Base-by-base conservation (phyloP, 805 yeast genomes). In the Yarrowia sp. region DNA sequence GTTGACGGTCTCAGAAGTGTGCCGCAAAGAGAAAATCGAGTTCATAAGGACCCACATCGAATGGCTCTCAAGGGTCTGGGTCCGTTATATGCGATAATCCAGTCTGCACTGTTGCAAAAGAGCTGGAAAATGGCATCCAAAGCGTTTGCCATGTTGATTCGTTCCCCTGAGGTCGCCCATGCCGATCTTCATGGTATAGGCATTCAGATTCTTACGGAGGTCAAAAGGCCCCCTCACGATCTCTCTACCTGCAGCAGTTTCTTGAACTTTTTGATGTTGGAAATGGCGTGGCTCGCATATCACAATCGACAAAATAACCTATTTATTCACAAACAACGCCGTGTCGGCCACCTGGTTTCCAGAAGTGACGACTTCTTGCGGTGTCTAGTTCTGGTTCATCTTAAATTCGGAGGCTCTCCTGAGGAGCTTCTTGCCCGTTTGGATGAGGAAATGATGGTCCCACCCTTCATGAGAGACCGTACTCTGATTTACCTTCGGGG, bases 361-460 rank as follows among this genome's bases (percentile, higher is more conserved):
- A 17, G 14, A 19, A 38, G 34, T 20, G 20, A 39, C 12, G 46
- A 55, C 36, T 39, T 39, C 14, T 24, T 55, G 3, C 61, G 61
- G 8, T 10, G 24, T 9, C 10, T 39, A n/a, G 46, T 20, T 9
- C 2, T 55, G 2, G 12, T 39, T 3, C 19, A 39, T 12, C 61
- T 55, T n/a, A 55, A 34, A 15, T 12, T 39, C 12, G n/a, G 14
- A 0, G 61, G 36, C 1, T 0, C 24, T 2, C 34, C 61, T 2
- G 12, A n/a, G 10, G 36, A 39, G 7, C 40, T 55, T 2, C 12
- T 55, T 1, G 8, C 14, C 6, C 36, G 61, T 3, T 8, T 55
- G 20, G 61, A 55, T 15, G 61, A 55, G 9, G 61, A 39, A 1
- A 55, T 55, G 61, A 15, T 55, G 36, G 38, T 24, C 2, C 61